Evolutionary conservation across 768 basidiomycete genomes (phyloP).

Genomic region (Hygrophorus russula): DNA sequence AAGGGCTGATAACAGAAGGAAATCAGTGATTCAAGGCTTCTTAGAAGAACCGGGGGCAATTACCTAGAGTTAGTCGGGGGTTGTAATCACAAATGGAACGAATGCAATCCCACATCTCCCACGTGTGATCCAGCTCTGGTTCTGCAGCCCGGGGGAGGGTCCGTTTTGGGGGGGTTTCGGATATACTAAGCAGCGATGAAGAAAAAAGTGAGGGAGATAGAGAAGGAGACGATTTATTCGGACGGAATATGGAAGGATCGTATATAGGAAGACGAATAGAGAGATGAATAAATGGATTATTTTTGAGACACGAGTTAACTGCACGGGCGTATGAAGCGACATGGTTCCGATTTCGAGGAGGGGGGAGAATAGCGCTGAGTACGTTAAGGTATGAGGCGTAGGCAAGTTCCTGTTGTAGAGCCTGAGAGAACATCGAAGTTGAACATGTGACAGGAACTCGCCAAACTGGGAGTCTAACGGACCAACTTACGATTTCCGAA

Average conservation of each 20-base stretch:
- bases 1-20: slow-evolving; percentile 47
- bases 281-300: slow-evolving; percentile 61
- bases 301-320: slow-evolving; percentile 66
- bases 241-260: slow-evolving; percentile 53
- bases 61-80: slow-evolving; percentile 62
- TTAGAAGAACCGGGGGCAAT: slow-evolving; percentile 4
- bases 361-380: slow-evolving; percentile 75
- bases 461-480: slow-evolving; percentile 4
- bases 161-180: slow-evolving; percentile 19
- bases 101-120: slow-evolving; percentile 99
- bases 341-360: slow-evolving; percentile 73
- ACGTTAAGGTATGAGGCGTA: slow-evolving; percentile 91
- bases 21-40: background rate
- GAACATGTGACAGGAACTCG: slow-evolving; percentile 6
- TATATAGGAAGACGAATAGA: slow-evolving; percentile 79
- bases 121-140: slow-evolving; percentile 60
- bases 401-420: slow-evolving; percentile 83
- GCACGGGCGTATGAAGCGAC: slow-evolving; percentile 91
- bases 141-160: slow-evolving; percentile 29
- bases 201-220: slow-evolving; percentile 7
- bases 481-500: slow-evolving; percentile 76
- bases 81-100: slow-evolving; percentile 83
- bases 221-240: slow-evolving; percentile 15
- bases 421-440: slow-evolving; percentile 46
- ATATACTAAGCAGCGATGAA: slow-evolving; percentile 26